Base-by-base conservation (phyloP, 106 monocot species). In the Alisma plantagoaquatica region DNA sequence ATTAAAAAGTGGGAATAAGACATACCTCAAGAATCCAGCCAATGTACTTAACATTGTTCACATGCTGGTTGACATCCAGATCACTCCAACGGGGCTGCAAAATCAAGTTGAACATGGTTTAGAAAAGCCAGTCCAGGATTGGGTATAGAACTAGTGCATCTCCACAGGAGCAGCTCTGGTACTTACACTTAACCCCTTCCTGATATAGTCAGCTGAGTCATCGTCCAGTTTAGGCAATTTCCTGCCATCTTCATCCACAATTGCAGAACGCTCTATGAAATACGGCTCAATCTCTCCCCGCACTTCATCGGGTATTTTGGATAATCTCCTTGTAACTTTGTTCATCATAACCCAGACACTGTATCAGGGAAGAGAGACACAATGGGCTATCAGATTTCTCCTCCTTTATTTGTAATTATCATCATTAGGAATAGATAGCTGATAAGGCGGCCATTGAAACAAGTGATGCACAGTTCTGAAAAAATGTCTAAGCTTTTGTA, bases 301-400 rank as follows among this genome's bases (percentile, higher is more conserved):
- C 15, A 59, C 69, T 14, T 69, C 69, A 23, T 61, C 69, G 43
- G 69, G 60, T 12, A 69, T 59, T 43, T 61, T 69, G 19, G 69
- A 69, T 28, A 69, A 49, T 30, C 33, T 60, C n/a, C 69, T 53
- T 10, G 69, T 69, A 15, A 53, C 52, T n/a, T 60, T 60, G 29
- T 69, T 61, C 60, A 69, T 69, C 69, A 69, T 69, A 15, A 69
- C 69, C 69, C 59, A 69, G 19, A 53, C 53, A 60, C 61, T 69
- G 67, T 10, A 44, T 46, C 14, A 27, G n/a, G n/a, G n/a, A n/a
- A n/a, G n/a, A n/a, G n/a, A n/a, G n/a, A n/a, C n/a, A n/a, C n/a
- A n/a, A n/a, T n/a, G n/a, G n/a, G n/a, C n/a, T n/a, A n/a, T n/a
- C n/a, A n/a, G n/a, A n/a, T n/a, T n/a, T n/a, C n/a, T n/a, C n/a